Base-by-base conservation (phyloP, 331 rosid species). In the Malus hybrid region DNA sequence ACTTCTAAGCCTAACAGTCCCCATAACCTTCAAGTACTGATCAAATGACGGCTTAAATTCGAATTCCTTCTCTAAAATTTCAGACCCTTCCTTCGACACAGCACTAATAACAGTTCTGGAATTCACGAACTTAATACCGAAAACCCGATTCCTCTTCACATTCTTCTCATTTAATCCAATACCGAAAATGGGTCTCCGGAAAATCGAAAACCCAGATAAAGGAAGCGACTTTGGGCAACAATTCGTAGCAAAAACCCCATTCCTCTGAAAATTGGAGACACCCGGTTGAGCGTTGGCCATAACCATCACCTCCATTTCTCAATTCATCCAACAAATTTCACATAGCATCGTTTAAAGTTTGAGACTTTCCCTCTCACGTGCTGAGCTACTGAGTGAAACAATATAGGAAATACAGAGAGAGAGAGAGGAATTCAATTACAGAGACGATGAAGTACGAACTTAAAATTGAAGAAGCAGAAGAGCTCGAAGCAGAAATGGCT, bases 1-100 rank as follows among this genome's bases (percentile, higher is more conserved):
- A 74, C 85, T 74, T 81, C 74, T 87, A 19, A 73, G 68, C 34
- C 63, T 73, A 73, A 82, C 84, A 62, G 90, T 78, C 82, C 92
- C 94, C 98, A 93, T 93, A 54, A 84, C 93, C 83, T 79, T 91
- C 90, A 93, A 86, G 78, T 87, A 90, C 55, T 88, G 90, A 77
- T 90, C 86, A 28, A 93, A 93, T 0, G 97, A 91, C 2, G 93
- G 97, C 88, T 83, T 88, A 77, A 93, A 93, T 67, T 85, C 87
- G 48, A 80, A 67, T 18, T 88, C 96, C 11, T 86, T 88, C 63
- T 80, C 83, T 28, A 84, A 77, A 75, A 86, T 31, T 59, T 79
- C 85, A 18, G 82, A 78, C 70, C 76, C 85, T 69, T 78, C 82
- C 36, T 82, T 86, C 42, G 85, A 73, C 16, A 84, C 60, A 82